Evolutionary conservation across 257 asterid species (phyloP).

Genomic region (Fraxinus cuspidata): DNA sequence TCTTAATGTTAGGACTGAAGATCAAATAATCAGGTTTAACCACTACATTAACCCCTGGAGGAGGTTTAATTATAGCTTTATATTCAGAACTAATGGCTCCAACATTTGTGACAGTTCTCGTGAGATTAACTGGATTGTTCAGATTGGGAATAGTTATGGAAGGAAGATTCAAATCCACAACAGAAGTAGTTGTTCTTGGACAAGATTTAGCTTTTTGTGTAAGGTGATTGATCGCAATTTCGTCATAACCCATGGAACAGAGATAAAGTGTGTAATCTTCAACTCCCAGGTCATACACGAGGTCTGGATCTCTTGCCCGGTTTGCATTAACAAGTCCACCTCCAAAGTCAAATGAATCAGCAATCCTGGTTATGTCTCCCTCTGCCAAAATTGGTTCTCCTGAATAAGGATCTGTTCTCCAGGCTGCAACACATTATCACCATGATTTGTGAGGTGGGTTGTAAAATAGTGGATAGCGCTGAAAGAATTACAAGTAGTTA

Average conservation of each 20-base stretch:
- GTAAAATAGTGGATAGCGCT: background rate
- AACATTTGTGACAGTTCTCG: constrained; percentile 40
- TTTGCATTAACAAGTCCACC: constrained; percentile 37
- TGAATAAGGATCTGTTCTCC: constrained; percentile 33
- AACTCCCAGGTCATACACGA: constrained; percentile 34
- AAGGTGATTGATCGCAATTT: constrained; percentile 15
- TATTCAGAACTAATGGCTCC: constrained; percentile 37
- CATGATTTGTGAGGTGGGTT: background rate
- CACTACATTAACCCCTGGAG: constrained; percentile 26
- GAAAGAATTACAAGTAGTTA: background rate
- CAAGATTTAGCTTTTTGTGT: constrained; percentile 22
- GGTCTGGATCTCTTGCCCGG: constrained; percentile 33
- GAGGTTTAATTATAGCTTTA: constrained; percentile 24
- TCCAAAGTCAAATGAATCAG: constrained; percentile 38
- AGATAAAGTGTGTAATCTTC: constrained; percentile 37
- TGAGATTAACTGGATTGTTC: constrained; percentile 7
- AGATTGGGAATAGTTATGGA: constrained; percentile 39
- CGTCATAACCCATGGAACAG: constrained; percentile 36
- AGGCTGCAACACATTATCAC: constrained; percentile 22
- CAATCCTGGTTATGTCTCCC: constrained; percentile 24
- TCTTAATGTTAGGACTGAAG: constrained; percentile 29
- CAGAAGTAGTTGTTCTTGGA: constrained; percentile 1
- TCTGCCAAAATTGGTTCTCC: constrained; percentile 30
- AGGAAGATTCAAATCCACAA: constrained; percentile 43
- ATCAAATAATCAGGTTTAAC: constrained; percentile 36